Evolutionary conservation across 768 basidiomycete species (phyloP), one percentile per base, ranked within the genome.

Genomic region (Russula virescens): DNA sequence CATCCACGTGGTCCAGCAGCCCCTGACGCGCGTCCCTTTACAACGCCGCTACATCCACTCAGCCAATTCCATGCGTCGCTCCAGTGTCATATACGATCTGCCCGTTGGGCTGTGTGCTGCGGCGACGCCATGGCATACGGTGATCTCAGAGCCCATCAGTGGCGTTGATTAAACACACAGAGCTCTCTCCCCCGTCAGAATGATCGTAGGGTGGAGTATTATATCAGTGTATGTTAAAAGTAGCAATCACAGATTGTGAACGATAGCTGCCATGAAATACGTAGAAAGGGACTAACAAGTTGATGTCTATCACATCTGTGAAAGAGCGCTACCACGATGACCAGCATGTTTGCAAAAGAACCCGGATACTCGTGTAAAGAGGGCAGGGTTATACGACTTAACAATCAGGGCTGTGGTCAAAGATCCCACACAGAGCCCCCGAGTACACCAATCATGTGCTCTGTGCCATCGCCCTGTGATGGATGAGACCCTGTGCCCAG

Each of bases 401-500:
- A 2, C 38, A 38, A 14, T 38, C 8, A 43, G 42, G 42, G 42
- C 14, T 3, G 42, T 43, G 18, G 42, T 19, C 9, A 38, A 38
- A 14, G 10, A 38, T 38, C 42, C 42, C 42, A 31, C 31, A n/a
- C n/a, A n/a, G n/a, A n/a, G n/a, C n/a, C n/a, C n/a, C n/a, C 42
- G 13, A 43, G 3, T 19, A 43, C 18, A 14, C 38, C 38, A 43
- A 43, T 43, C 42, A 43, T 43, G 42, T 43, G 42, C 42, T 19
- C 26, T 31, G 48, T 49, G 48, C 47, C 47, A 26, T 26, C 31
- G 47, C 26, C 47, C 19, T 35, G 31, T 8, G 35, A 38, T 51
- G 13, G 49, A 31, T 38, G 23, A 28, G 48, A 54, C 60, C 60
- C 50, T 60, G 18, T 60, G 42, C 58, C 50, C 50, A 60, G 23